Evolutionary conservation across 139 green algal genomes (phyloP).

Genomic region (Tetratostichococcus sp.): DNA sequence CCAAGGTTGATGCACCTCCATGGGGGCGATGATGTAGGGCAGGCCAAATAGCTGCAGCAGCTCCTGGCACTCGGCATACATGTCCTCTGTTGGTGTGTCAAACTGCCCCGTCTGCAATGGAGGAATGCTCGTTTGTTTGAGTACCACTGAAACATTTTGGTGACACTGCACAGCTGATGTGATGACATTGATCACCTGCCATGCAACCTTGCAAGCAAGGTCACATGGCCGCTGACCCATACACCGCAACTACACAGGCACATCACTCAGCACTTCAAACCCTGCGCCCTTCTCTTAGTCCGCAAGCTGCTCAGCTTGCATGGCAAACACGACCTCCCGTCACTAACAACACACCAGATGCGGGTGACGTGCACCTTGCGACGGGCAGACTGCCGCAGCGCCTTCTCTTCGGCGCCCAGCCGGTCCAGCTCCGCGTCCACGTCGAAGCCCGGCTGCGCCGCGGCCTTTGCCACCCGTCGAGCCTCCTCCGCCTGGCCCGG

Average conservation of each 20-base stretch:
- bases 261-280: no score
- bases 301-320: no score
- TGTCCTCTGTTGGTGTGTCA: conserved; percentile 66
- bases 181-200: no score
- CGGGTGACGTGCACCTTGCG: not conserved
- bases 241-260: no score
- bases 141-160: no score
- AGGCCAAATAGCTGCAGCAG: conserved; percentile 94
- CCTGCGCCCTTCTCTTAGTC: no score
- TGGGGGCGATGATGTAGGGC: conserved; percentile 94
- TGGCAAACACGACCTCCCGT: no score
- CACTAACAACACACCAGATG: no score
- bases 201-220: no score
- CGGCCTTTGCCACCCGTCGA: not conserved
- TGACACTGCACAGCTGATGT: no score
- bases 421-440: conserved; percentile 24
- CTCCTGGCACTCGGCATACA: conserved; percentile 87
- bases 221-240: no score
- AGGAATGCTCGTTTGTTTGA: no score
- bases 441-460: conserved; percentile 10
- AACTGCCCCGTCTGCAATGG: conserved; percentile 11
- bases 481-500: not conserved
- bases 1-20: conserved; percentile 64
- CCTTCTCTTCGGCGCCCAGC: conserved; percentile 28
- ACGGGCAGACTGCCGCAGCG: conserved; percentile 13